Conservation (phyloP, 2,329 filamentous ascomycete genomes). For the Aureobasidium namibiae region DNA sequence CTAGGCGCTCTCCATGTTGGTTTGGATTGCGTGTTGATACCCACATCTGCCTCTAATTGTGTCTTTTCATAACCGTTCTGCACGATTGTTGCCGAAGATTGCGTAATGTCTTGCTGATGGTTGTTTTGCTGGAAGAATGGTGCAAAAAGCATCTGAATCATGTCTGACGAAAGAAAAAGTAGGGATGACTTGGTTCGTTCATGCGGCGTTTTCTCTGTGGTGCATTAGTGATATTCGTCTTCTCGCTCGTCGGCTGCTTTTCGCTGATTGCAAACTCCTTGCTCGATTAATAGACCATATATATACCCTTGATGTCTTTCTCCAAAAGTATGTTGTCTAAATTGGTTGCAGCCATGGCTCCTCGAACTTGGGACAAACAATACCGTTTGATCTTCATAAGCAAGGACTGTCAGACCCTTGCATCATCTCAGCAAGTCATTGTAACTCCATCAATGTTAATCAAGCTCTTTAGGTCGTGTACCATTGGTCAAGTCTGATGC, state of each 20-base stretch:
- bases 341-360: not conserved
- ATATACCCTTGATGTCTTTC: not conserved
- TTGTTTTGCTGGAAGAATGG: not conserved
- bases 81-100: not conserved
- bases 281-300: conserved; percentile 1
- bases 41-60: not conserved
- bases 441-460: too few species aligned
- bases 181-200: not conserved
- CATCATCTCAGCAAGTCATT: not conserved
- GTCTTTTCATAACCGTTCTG: not conserved
- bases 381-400: not conserved
- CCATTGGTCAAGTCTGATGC: too few species aligned
- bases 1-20: not conserved
- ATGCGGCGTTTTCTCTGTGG: conserved; percentile 2
- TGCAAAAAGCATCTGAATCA: not conserved
- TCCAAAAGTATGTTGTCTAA: not conserved
- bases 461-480: not conserved
- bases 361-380: too few species aligned
- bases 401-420: not conserved
- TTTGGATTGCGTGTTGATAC: conserved; percentile 4
- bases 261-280: not conserved
- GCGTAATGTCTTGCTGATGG: not conserved
- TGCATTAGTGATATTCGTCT: not conserved
- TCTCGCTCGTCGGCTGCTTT: not conserved
- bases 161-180: conserved; percentile 9